phyloP scores from a whole-genome alignment of 768 basidiomycete species.

The Rhizopogon vulgaris region DNA sequence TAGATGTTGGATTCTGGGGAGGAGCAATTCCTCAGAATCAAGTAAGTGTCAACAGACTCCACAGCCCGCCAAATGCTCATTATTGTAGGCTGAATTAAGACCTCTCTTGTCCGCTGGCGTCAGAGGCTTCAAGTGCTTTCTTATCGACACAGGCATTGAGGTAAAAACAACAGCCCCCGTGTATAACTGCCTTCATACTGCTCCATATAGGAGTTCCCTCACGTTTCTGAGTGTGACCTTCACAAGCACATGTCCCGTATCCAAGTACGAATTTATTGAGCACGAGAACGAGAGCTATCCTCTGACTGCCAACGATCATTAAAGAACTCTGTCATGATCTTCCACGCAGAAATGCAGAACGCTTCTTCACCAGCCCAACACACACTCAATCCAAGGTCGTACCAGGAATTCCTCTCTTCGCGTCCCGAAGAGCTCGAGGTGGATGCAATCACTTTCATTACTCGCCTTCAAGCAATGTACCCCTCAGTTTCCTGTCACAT shows the following conservation, averaged over 20 bases:
- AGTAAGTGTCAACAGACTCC: constrained; percentile 30
- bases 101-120: constrained; percentile 78
- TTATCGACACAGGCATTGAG: constrained; percentile 93
- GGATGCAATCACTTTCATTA: constrained; percentile 76
- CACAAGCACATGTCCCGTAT: constrained; percentile 65
- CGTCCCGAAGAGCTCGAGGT: constrained; percentile 77
- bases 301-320: constrained; percentile 43
- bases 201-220: constrained; percentile 78
- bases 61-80: not conserved
- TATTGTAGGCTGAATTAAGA: constrained; percentile 55
- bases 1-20: constrained; percentile 82
- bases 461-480: constrained; percentile 51
- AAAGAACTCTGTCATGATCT: constrained; percentile 59
- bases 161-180: constrained; percentile 31
- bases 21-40: constrained; percentile 92
- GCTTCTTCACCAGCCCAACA: constrained; percentile 8
- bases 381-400: constrained; percentile 42
- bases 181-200: constrained; percentile 5
- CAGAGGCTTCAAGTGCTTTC: constrained; percentile 95
- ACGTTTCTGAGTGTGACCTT: constrained; percentile 68
- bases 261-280: constrained; percentile 39
- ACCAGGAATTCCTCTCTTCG: constrained; percentile 83
- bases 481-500: constrained; percentile 85
- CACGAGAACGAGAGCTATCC: not conserved
- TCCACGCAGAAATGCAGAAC: constrained; percentile 85